phyloP scores from a whole-genome alignment of 139 green algal species.

The Chlorella ohadii region DNA sequence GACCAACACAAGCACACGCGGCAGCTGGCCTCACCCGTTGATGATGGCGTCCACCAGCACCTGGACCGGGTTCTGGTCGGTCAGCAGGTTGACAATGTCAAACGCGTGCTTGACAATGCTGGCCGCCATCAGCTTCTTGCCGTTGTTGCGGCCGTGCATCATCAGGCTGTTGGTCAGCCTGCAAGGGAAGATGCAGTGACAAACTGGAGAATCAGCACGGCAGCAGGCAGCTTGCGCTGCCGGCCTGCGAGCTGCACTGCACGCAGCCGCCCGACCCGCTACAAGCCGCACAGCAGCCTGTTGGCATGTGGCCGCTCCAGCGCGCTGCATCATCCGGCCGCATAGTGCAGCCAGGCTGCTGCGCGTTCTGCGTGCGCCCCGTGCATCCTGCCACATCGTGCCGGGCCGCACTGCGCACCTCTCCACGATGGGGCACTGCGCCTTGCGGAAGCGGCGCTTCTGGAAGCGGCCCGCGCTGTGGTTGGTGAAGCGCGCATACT shows the following conservation, averaged over 20 bases:
- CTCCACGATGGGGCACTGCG: conserved; percentile 99
- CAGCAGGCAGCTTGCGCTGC: no score
- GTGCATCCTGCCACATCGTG: no score
- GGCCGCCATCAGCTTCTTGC: conserved; percentile 99
- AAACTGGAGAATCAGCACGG: not conserved
- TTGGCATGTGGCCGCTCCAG: no score
- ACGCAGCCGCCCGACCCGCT: no score
- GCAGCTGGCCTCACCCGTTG: conserved; percentile 81
- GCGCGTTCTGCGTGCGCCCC: no score
- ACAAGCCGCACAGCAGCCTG: no score
- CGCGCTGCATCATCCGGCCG: no score
- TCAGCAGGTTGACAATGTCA: conserved; percentile 98
- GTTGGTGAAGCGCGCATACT: conserved; percentile 94
- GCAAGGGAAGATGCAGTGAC: conserved; percentile 12
- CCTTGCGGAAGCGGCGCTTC: conserved; percentile 99
- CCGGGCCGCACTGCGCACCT: conserved; percentile 58
- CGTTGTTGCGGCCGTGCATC: conserved; percentile 99
- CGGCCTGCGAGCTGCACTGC: no score
- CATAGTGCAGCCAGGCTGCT: no score
- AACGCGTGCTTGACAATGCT: conserved; percentile 98
- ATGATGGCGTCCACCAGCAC: conserved; percentile 99
- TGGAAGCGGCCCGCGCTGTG: conserved; percentile 99
- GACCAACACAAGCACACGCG: no score
- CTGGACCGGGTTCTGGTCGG: conserved; percentile 99
- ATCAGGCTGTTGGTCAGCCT: conserved; percentile 96